Base-by-base conservation (phyloP, 805 yeast species). In the Metschnikowia vanudenii region DNA sequence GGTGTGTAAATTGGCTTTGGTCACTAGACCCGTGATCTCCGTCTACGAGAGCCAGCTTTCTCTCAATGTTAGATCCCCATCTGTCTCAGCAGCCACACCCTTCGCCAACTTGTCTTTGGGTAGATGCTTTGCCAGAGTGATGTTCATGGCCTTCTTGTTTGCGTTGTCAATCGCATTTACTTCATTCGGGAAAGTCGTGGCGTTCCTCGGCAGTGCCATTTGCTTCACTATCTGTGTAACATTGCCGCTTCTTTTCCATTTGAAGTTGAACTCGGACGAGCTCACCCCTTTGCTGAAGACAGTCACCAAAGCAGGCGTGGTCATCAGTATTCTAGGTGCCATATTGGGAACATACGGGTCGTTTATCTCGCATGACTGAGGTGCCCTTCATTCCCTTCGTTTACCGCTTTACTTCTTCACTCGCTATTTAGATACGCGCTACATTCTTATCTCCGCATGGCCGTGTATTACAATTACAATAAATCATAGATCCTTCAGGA, bases 221-320 rank as follows among this genome's bases (percentile, higher is more conserved):
- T 72, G 77, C 48, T 71, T 68, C 52, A 61, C 69, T 16, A 65
- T 72, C 24, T 72, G 77, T 51, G 52, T 72, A 19, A 63, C 68
- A 3, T 59, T 71, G 29, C 77, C 77, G 13, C 60, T 69, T 14
- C 52, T 65, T 40, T 72, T 72, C 56, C 67, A 70, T 49, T 43
- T 54, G 43, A 39, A 41, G 22, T 18, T 54, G 24, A 46, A 50
- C 24, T 44, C 46, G 6, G 46, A 47, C 22, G 53, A 44, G 37
- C 41, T 54, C 17, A 33, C 51, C 4, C 36, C 50, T 6, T 11
- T 32, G 11, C 41, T 29, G 33, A 34, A 28, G n/a, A 8, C 33
- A 3, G 20, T 36, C 16, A 43, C 52, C 8, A 22, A 33, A 10
- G 28, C 37, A 9, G 58, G 57, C 6, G 41, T 55, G 6, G 42